Evolutionary conservation across 306 rosid species (phyloP).

Genomic region (Herpetospermum pedunculosum): DNA sequence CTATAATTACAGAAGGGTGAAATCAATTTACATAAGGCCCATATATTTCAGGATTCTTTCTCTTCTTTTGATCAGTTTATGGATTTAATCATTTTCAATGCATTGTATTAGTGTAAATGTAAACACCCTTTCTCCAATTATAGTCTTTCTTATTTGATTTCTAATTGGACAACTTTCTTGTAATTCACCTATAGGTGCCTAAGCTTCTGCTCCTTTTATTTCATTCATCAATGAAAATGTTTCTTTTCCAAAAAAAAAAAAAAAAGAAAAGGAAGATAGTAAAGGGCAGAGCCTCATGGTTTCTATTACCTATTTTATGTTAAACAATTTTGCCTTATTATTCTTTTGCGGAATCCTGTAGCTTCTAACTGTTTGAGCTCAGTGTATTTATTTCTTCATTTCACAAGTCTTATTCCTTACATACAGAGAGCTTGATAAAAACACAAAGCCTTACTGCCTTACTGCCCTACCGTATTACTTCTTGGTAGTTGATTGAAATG

Average conservation of each 20-base stretch:
- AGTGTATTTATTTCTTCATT: not conserved
- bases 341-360: not conserved
- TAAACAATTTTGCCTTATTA: not conserved
- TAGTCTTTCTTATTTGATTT: too few relatives aligned
- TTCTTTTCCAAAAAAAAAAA: too few relatives aligned
- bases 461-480: not conserved
- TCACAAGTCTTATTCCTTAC: not conserved
- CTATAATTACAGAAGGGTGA: too few relatives aligned
- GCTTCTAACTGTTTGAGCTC: not conserved
- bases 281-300: not conserved
- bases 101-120: too few relatives aligned
- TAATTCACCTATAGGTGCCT: too few relatives aligned
- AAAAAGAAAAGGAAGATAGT: too few relatives aligned
- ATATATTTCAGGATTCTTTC: not conserved
- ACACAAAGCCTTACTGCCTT: not conserved
- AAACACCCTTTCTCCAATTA: too few relatives aligned
- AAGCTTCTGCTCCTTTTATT: too few relatives aligned
- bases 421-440: not conserved
- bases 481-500: not conserved
- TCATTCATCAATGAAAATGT: too few relatives aligned
- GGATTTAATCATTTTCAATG: too few relatives aligned
- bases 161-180: too few relatives aligned
- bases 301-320: not conserved
- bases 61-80: too few relatives aligned
- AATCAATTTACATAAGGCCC: slow-evolving; percentile 1